Base-by-base conservation (phyloP, 371 early-diverging fungal species). In the Saksenaea vasiformis region DNA sequence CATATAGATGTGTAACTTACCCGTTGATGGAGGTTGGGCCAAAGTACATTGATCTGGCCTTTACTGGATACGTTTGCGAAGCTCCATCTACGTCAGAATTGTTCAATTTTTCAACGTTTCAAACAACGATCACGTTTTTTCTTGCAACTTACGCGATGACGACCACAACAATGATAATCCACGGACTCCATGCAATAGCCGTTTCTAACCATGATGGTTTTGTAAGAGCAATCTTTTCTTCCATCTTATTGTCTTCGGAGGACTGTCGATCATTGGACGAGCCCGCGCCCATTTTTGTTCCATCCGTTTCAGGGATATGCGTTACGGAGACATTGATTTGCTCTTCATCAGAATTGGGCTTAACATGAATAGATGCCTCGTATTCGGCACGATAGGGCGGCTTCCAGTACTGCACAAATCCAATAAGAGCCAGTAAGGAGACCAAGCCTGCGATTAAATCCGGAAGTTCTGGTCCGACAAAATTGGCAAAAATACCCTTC, bases 381-480 rank as follows among this genome's bases (percentile, higher is more conserved):
- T 54, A 82, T 59, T 82, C 80, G n/a, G 72, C 67, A 34, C 76
- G 64, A 56, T 77, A 79, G 34, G 63, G 66, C 0, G 79, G 83
- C 19, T 78, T 82, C 83, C 83, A 82, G 43, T 71, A 82, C 34
- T 78, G 83, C 9, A 79, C 79, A 70, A 82, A 76, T 1, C 61
- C 54, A 31, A 82, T 61, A 13, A 73, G 60, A 11, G 72, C 35
- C 15, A 79, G 38, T 24, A 82, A 58, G 17, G 79, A 79, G 1
- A 70, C 71, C 13, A 82, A 62, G 55, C 79, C 83, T 38, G 79
- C 79, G 63, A 79, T 74, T 34, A 82, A 55, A 62, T 82, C 83
- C 14, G 83, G 83, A 14, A 82, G 66, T 58, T 82, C 83, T 27
- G 78, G 78, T 4, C 78, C 78, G 11, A 79, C 82, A 17, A 81